These are phyloP conservation scores for Stellera chamaejasme DNA, from an alignment of 345 rosid species.

Conservation along the genomic window DNA sequence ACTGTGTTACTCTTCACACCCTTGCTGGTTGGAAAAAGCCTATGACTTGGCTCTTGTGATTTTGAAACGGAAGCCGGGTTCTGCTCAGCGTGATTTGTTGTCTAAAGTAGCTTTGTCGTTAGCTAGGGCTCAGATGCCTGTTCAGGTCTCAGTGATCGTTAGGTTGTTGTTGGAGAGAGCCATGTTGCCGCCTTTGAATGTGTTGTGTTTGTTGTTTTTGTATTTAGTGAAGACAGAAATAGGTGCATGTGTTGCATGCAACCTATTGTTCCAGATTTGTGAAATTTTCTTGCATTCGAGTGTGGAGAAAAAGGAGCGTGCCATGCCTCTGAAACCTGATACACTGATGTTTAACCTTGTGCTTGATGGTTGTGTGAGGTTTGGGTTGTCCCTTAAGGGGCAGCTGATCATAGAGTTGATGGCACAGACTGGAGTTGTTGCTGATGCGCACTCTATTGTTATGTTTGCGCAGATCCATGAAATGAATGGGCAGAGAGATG, in stretches of 20 bases:
- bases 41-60: slow-evolving; percentile 31
- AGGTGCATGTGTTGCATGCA: slow-evolving; percentile 62
- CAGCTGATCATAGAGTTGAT: slow-evolving; percentile 64
- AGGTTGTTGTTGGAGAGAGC: slow-evolving; percentile 47
- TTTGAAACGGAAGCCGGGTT: slow-evolving; percentile 34
- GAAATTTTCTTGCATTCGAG: slow-evolving; percentile 18
- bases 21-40: slow-evolving; percentile 51
- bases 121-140: slow-evolving; percentile 63
- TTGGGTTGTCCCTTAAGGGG: slow-evolving; percentile 56
- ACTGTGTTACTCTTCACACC: slow-evolving; percentile 55
- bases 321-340: slow-evolving; percentile 46
- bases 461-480: slow-evolving; percentile 52
- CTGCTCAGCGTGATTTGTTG: slow-evolving; percentile 30
- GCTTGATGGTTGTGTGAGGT: slow-evolving; percentile 68
- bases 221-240: slow-evolving; percentile 73
- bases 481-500: slow-evolving; percentile 71
- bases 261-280: slow-evolving; percentile 60
- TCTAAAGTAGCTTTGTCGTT: slow-evolving; percentile 49
- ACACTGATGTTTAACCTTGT: slow-evolving; percentile 64
- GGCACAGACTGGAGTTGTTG: slow-evolving; percentile 44
- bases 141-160: slow-evolving; percentile 45
- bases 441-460: slow-evolving; percentile 66
- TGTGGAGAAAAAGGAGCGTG: slow-evolving; percentile 13
- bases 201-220: slow-evolving; percentile 38
- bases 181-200: slow-evolving; percentile 21